phyloP scores from a whole-genome alignment of 495 filamentous ascomycete genomes.

The Tuber brumale region DNA sequence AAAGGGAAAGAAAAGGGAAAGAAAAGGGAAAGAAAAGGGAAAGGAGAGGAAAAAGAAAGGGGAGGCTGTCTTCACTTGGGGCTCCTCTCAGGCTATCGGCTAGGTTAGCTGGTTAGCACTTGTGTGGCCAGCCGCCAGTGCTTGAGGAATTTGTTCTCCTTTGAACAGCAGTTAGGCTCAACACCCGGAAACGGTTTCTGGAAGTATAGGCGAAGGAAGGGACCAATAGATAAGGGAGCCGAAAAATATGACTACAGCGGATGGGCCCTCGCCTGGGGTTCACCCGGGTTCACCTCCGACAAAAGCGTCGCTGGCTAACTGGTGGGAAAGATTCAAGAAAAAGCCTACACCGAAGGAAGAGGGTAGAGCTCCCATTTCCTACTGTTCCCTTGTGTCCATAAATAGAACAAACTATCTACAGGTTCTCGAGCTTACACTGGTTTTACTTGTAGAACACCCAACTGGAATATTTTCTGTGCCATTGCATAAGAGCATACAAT shows the following conservation, averaged over 20 bases:
- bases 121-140: neutral
- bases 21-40: too few relatives aligned
- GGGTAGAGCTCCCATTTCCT: conserved; percentile 40
- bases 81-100: neutral
- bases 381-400: neutral
- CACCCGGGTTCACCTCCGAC: conserved; percentile 52
- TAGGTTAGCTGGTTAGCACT: neutral
- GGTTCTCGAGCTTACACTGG: conserved; percentile 8
- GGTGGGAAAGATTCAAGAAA: conserved; percentile 71
- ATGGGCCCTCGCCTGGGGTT: conserved; percentile 12
- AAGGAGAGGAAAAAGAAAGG: conserved; percentile 12
- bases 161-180: neutral
- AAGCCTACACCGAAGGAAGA: conserved; percentile 53
- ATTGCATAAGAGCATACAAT: conserved; percentile 87
- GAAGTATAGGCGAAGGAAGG: conserved; percentile 6
- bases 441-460: conserved; percentile 20
- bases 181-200: neutral
- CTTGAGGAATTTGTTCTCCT: neutral
- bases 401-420: neutral
- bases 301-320: conserved; percentile 60
- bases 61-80: neutral
- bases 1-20: neutral
- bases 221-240: conserved; percentile 14
- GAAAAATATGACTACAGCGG: conserved; percentile 23
- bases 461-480: conserved; percentile 82